Evolutionary conservation across 192 early-diverging fungal genomes (phyloP).

Genomic region (Coemansia umbellata): DNA sequence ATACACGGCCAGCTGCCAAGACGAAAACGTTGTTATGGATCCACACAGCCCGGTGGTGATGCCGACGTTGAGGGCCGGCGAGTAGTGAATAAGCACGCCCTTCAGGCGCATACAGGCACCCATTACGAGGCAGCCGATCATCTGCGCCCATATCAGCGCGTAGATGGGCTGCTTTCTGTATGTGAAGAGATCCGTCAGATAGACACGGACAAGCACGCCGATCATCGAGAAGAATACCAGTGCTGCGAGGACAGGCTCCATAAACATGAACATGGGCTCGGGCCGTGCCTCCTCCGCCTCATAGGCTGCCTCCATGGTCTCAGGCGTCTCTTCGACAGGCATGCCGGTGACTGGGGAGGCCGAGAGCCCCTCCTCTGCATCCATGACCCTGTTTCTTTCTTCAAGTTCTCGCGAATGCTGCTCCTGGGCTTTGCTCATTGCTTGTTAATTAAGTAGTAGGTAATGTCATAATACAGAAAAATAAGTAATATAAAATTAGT

Average conservation of each 20-base stretch:
- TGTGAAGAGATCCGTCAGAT: slow-evolving; percentile 52
- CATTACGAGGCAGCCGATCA: slow-evolving; percentile 61
- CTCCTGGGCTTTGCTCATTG: background rate
- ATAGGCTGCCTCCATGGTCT: slow-evolving; percentile 14
- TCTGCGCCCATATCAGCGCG: slow-evolving; percentile 61
- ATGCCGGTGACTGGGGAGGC: background rate
- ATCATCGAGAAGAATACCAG: slow-evolving; percentile 56
- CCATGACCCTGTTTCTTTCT: background rate
- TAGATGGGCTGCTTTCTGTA: slow-evolving; percentile 61
- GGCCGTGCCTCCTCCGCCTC: slow-evolving; percentile 2
- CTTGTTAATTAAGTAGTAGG: too few species aligned
- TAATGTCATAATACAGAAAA: too few species aligned
- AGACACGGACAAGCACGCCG: slow-evolving; percentile 62
- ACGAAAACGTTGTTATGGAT: slow-evolving; percentile 80
- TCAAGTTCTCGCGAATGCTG: too few species aligned
- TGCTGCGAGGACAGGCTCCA: slow-evolving; percentile 15
- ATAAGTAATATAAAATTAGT: too few species aligned
- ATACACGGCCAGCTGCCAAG: slow-evolving; percentile 64
- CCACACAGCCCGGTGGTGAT: slow-evolving; percentile 72
- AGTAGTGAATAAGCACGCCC: slow-evolving; percentile 34
- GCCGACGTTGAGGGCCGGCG: slow-evolving; percentile 54
- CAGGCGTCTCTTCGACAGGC: slow-evolving; percentile 17
- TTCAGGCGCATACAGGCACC: slow-evolving; percentile 15
- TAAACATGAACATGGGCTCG: slow-evolving; percentile 5
- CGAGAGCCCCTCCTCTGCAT: background rate